Evolutionary conservation across 768 basidiomycete species (phyloP), one percentile per base, ranked within the genome.

Genomic region (Thelephora ganbajun): DNA sequence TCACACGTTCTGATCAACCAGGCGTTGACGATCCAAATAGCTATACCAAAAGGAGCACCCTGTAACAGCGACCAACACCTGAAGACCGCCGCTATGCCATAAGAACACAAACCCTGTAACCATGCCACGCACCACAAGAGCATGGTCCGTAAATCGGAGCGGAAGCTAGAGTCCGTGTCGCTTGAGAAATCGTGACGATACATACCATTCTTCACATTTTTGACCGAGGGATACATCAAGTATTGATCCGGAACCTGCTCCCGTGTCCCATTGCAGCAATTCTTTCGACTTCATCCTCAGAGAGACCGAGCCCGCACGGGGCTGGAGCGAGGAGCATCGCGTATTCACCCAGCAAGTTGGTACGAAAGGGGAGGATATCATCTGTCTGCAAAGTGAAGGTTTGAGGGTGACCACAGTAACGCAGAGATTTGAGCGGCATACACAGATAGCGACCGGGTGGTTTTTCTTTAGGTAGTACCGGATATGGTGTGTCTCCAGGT

Each of bases 371-470:
- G 14, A 91, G 76, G 4, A 71, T 77, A 58, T 91, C 88, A 57
- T 90, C 88, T 30, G 87, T 90, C 87, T 89, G 52, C n/a, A 33
- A 19, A 42, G 9, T 22, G 13, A 43, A 20, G 2, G 16, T 37
- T 46, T 46, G 42, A 33, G 12, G 19, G 48, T 12, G 56, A 45
- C 34, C 2, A 44, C 12, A 16, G 14, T 7, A 44, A 7, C 33
- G 30, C 39, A 9, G 44, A 26, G 44, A 5, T 30, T 43, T 33
- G 33, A 20, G 12, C 20, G 6, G 68, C 79, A 51, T 62, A 90
- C 88, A 57, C 83, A 90, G 49, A 91, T 83, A 7, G 74, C 71
- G 35, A 90, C 68, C 0, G 85, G 84, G 54, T 89, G 83, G 36
- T 74, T 61, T 35, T 70, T 66, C 45, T 63, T 61, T 23, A 89